phyloP scores from a whole-genome alignment of 1,284 basidiomycete species.

The Cryptococcus amylolentus region DNA sequence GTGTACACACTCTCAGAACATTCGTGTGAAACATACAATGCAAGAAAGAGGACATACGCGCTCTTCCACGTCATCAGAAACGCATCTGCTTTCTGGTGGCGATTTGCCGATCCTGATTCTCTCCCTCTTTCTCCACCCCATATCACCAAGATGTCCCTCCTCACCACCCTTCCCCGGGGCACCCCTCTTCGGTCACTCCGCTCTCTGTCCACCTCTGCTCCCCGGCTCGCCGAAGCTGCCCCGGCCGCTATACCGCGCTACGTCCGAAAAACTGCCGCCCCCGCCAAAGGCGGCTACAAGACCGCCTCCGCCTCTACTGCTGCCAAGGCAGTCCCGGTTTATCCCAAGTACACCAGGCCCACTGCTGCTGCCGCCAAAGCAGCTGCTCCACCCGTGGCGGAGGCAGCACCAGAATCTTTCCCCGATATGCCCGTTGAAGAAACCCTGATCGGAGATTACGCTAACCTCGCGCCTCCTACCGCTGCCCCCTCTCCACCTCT shows the following conservation, averaged over 20 bases:
- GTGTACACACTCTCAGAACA: no score
- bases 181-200: not conserved
- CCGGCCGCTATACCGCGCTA: constrained; percentile 4
- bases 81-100: no score
- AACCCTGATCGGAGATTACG: constrained; percentile 20
- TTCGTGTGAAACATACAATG: no score
- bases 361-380: not conserved
- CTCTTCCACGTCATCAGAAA: no score
- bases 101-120: no score
- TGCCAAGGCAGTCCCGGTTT: constrained; percentile 2
- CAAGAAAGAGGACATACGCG: no score
- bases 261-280: constrained; percentile 5
- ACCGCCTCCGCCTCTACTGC: not conserved
- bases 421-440: constrained; percentile 17
- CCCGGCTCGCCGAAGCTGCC: constrained; percentile 9
- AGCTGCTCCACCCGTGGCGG: constrained; percentile 6
- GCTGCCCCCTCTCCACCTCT: constrained; percentile 2
- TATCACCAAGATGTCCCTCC: constrained; percentile 1
- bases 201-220: constrained; percentile 4
- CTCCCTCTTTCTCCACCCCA: no score
- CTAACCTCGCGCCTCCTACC: constrained; percentile 9
- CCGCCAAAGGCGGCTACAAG: not conserved
- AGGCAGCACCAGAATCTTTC: constrained; percentile 10
- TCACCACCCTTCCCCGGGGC: not conserved
- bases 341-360: not conserved